phyloP scores from a whole-genome alignment of 768 basidiomycete genomes.

The Collybia mongolica region DNA sequence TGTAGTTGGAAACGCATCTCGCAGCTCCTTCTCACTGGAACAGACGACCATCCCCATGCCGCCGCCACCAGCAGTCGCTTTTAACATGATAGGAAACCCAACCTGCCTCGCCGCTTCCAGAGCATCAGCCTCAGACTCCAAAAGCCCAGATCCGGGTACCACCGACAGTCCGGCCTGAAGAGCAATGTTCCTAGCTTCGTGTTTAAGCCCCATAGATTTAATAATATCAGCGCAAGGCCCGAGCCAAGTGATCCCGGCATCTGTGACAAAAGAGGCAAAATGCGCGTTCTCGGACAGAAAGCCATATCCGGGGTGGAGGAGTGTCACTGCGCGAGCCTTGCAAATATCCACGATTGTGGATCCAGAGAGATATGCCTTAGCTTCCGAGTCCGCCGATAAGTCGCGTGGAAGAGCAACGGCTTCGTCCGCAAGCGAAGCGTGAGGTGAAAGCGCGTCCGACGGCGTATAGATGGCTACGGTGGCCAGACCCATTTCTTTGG shows the following conservation, averaged over 20 bases:
- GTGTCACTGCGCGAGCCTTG: slow-evolving; percentile 37
- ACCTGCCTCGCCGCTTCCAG: slow-evolving; percentile 34
- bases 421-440: slow-evolving; percentile 57
- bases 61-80: slow-evolving; percentile 68
- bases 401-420: slow-evolving; percentile 32
- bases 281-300: slow-evolving; percentile 64
- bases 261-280: slow-evolving; percentile 46
- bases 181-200: slow-evolving; percentile 50
- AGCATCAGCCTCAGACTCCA: slow-evolving; percentile 39
- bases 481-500: slow-evolving; percentile 45
- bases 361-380: slow-evolving; percentile 39
- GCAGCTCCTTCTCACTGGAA: slow-evolving; percentile 34
- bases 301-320: slow-evolving; percentile 64
- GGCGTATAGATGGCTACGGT: slow-evolving; percentile 61
- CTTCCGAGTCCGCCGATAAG: slow-evolving; percentile 30
- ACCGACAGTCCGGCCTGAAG: slow-evolving; percentile 46
- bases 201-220: slow-evolving; percentile 58
- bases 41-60: slow-evolving; percentile 68
- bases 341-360: slow-evolving; percentile 41
- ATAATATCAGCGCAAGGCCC: slow-evolving; percentile 55
- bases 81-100: slow-evolving; percentile 64
- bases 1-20: slow-evolving; percentile 30
- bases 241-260: slow-evolving; percentile 54
- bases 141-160: slow-evolving; percentile 56
- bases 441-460: slow-evolving; percentile 56